These are phyloP conservation scores for Brassica cretica DNA, from an alignment of 345 rosid genomes.

Conservation along the genomic window DNA sequence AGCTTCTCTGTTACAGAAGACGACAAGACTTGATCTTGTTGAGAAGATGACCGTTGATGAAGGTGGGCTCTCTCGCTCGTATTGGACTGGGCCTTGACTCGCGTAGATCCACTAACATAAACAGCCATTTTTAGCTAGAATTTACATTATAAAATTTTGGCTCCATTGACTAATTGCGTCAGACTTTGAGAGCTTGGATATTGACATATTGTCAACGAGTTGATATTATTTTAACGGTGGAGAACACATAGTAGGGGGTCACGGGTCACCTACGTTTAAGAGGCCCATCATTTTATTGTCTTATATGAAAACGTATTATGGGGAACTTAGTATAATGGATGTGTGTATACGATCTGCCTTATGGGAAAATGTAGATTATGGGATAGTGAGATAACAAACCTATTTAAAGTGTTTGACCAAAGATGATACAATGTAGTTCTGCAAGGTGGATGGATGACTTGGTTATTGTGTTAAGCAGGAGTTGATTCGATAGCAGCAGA, in stretches of 20 bases:
- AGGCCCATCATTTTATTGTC: not conserved
- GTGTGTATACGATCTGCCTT: not conserved
- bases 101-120: conserved; percentile 41
- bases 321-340: not conserved
- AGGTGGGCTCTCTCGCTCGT: too few relatives aligned
- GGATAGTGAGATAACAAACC: not conserved
- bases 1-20: too few relatives aligned
- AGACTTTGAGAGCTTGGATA: conserved; percentile 7
- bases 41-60: too few relatives aligned
- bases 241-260: not conserved
- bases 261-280: not conserved
- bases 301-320: not conserved
- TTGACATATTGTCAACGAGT: conserved; percentile 20
- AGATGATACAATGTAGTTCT: conserved; percentile 5
- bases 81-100: too few relatives aligned
- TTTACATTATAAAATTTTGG: not conserved
- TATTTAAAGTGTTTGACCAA: not conserved
- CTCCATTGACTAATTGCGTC: not conserved
- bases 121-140: not conserved
- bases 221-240: not conserved
- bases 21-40: too few relatives aligned
- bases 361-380: not conserved
- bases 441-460: not conserved
- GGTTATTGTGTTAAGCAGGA: conserved; percentile 43
- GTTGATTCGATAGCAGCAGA: conserved; percentile 92